Evolutionary conservation across 2,329 filamentous ascomycete genomes (phyloP), one percentile per base, ranked within the genome.

Genomic region (Colletotrichum noveboracense): DNA sequence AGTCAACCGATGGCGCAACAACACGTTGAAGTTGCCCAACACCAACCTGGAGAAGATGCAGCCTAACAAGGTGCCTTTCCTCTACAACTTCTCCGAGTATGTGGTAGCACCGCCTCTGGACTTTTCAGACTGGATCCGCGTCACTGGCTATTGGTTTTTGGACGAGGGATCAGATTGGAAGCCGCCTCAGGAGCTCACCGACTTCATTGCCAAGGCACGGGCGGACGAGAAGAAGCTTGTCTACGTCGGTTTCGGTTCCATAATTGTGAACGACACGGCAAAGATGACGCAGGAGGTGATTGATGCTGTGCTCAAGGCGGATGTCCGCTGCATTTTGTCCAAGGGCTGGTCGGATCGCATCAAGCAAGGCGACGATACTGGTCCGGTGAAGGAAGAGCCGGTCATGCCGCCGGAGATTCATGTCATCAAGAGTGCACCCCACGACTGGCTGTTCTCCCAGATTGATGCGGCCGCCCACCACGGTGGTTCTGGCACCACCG

Each of bases 91-190:
- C 84, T 98, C 95, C 71, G 95, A 96, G 1, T 94, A 92, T 13
- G 97, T 99, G 14, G 97, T 99, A n/a, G 92, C 95, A 3, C 96
- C 96, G 32, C 97, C 97, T 18, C 88, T 98, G 3, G 97, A 99
- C 85, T 99, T 96, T 85, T 96, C 95, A 56, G 97, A 98, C 84
- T 99, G 97, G 97, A 97, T 99, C 83, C 92, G 95, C 58, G 95
- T 98, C 9, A 98, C 97, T 0, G 97, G 97, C 0, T 98, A 99
- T 86, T 99, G 97, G 97, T 98, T 99, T 84, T 86, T 99, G 65
- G 94, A 98, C 79, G 96, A 98, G 83, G 90, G 88, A 5, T 80
- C 78, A 60, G 88, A 74, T 55, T 98, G 93, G 89, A 89, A 90
- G 61, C 96, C 97, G 2, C 94, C 96, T 0, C 84, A 89, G 32